Evolutionary conservation across 1,284 basidiomycete species (phyloP).

Genomic region (Pseudozyma thailandica): DNA sequence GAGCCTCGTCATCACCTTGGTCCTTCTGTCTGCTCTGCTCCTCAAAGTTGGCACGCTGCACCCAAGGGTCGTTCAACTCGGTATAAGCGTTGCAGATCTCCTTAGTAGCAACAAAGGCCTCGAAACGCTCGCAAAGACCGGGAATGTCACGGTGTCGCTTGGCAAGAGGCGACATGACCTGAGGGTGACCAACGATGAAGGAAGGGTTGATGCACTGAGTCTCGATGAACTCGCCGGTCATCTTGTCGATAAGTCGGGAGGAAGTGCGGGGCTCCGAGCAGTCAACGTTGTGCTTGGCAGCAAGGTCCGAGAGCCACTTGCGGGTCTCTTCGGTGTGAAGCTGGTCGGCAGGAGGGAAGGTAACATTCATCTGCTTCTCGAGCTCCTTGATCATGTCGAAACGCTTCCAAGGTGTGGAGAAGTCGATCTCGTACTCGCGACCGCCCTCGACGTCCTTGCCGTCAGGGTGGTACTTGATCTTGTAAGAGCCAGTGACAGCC

Average conservation of each 20-base stretch:
- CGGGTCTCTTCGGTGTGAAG: conserved; percentile 90
- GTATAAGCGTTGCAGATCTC: conserved; percentile 82
- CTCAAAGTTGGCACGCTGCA: conserved; percentile 94
- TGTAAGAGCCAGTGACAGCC: conserved; percentile 85
- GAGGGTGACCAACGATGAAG: conserved; percentile 96
- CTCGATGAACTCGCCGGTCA: conserved; percentile 97
- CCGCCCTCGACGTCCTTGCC: conserved; percentile 78
- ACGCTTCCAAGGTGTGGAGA: conserved; percentile 96
- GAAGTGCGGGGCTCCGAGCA: conserved; percentile 96
- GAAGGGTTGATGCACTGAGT: conserved; percentile 94
- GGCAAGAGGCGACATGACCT: conserved; percentile 98
- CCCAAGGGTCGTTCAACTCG: conserved; percentile 77
- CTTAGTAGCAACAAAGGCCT: conserved; percentile 97
- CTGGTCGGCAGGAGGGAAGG: conserved; percentile 91
- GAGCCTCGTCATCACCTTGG: conserved; percentile 95
- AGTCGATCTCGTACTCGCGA: conserved; percentile 82
- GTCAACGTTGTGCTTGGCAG: conserved; percentile 88
- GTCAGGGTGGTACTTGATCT: conserved; percentile 89
- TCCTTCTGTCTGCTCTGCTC: conserved; percentile 93
- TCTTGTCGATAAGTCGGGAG: conserved; percentile 95
- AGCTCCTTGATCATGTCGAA: conserved; percentile 96
- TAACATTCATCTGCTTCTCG: conserved; percentile 90
- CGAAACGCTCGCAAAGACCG: conserved; percentile 97
- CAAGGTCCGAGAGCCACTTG: conserved; percentile 85
- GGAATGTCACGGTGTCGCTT: conserved; percentile 66